Evolutionary conservation across 2,329 filamentous ascomycete genomes (phyloP), one percentile per base, ranked within the genome.

Genomic region (Westerdykella aurantiaca): DNA sequence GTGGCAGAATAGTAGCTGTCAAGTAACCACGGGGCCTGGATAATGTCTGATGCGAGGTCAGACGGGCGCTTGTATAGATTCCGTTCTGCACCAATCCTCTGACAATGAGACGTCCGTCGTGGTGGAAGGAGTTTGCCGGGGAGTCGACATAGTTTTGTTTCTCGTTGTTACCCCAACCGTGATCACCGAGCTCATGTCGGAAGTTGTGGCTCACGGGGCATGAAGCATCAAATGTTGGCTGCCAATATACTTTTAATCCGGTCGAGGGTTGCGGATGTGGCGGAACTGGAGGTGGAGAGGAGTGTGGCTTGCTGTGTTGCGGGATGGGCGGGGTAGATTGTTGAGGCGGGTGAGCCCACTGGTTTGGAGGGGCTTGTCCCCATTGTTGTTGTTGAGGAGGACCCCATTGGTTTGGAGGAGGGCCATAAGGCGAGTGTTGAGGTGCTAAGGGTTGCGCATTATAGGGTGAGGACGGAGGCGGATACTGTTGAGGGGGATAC

Each of bases 91-190:
- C 70, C 10, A 81, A 58, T 5, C 74, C 79, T 13, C 78, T 72
- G 2, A 82, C 56, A 16, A 82, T 69, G 0, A 82, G 69, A 43
- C 72, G 71, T 21, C 71, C 69, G 43, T 78, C 70, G 11, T 69
- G 69, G 54, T 80, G 70, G 57, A 81, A 82, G 17, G 72, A 72
- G 53, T 81, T 81, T 4, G 66, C 55, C 0, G 69, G 58, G 10
- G 65, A 59, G 29, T 71, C 64, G 5, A 75, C 76, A 57, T 82
- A 82, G 63, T 77, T 74, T 61, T 82, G 72, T 39, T 77, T 66
- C 64, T 82, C 79, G 47, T 79, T 74, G 55, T 82, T 82, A 17
- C 79, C 79, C 79, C 79, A 82, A 31, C 79, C 78, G 54, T 79
- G 72, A n/a, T 71, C 72, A 22, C 78, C 78, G 29, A 75, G 68